Evolutionary conservation across 1,139 yeast genomes (phyloP), one percentile per base, ranked within the genome.

Genomic region (Saccharomycopsis hybrid): DNA sequence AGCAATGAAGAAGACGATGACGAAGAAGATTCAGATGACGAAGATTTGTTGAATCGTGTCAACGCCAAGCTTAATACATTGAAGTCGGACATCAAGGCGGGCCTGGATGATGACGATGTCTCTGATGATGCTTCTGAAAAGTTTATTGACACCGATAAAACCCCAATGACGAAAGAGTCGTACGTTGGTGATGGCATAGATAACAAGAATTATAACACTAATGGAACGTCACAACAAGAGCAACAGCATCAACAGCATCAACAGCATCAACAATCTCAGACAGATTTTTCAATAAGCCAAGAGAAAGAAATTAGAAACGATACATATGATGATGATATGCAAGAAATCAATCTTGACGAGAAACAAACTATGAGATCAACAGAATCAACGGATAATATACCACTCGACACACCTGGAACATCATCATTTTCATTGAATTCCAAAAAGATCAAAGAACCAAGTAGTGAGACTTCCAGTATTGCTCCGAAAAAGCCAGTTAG

Each of bases 21-120:
- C 9, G 47, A 49, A 18, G 48, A 45, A 3, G 18, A 24, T 2
- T 11, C 36, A 5, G 45, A 35, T 11, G 47, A 46, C 27, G 44
- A 35, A n/a, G 53, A 43, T 29, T 32, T 52, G 5, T 30, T 50
- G 18, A 38, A 50, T 30, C 43, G 43, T 25, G 55, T 52, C n/a
- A 47, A 44, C 29, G 51, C 49, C 3, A 52, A 52, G 36, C 38
- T 52, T n/a, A 46, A 42, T 25, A 43, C 55, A 2, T 35, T 52
- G 18, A 46, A 52, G 32, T 45, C 50, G 7, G 36, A 30, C 8
- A 42, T 37, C 18, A 41, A 28, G 5, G 47, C 42, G 3, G 49
- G 50, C 5, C 52, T 51, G 2, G 43, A 40, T 9, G 43, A 49
- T 33, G 47, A 29, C 18, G 41, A 42, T 3, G 37, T 36, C 3